Conservation (phyloP, 768 basidiomycete genomes). For the Serendipita vermifera region DNA sequence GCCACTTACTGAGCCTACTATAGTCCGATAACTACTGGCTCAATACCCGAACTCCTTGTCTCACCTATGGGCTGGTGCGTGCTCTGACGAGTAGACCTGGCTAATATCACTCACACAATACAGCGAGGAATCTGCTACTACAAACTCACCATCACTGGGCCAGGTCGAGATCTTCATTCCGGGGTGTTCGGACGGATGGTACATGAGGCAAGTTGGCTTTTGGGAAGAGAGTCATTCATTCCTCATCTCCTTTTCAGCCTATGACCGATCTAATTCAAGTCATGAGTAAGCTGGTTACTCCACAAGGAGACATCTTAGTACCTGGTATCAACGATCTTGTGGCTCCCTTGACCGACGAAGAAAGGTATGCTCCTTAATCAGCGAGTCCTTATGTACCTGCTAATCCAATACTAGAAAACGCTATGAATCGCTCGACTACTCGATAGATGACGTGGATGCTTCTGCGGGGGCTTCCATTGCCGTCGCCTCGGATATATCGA, state of each 20-base stretch:
- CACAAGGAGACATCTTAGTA: constrained; percentile 69
- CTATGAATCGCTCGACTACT: constrained; percentile 65
- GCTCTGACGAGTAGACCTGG: background rate
- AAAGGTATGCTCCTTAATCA: constrained; percentile 35
- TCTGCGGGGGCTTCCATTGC: constrained; percentile 66
- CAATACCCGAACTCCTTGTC: constrained; percentile 63
- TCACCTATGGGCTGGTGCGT: constrained; percentile 64
- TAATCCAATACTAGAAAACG: constrained; percentile 34
- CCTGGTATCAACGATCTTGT: constrained; percentile 85
- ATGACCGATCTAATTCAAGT: constrained; percentile 86
- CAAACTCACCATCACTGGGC: constrained; percentile 69
- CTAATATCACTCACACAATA: background rate
- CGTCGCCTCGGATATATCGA: constrained; percentile 61
- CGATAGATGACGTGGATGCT: constrained; percentile 50
- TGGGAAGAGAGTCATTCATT: background rate
- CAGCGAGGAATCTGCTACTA: constrained; percentile 74
- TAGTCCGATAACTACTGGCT: constrained; percentile 94
- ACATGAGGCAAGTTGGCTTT: constrained; percentile 33
- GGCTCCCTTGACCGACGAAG: constrained; percentile 53
- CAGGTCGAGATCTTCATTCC: constrained; percentile 79
- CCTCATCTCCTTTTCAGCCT: constrained; percentile 32
- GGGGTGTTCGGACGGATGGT: constrained; percentile 74
- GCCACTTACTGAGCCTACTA: too few species aligned
- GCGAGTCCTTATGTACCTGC: constrained; percentile 1
- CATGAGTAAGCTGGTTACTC: constrained; percentile 73